phyloP scores from a whole-genome alignment of 371 early-diverging fungal genomes.

The Rhizomucor miehei region DNA sequence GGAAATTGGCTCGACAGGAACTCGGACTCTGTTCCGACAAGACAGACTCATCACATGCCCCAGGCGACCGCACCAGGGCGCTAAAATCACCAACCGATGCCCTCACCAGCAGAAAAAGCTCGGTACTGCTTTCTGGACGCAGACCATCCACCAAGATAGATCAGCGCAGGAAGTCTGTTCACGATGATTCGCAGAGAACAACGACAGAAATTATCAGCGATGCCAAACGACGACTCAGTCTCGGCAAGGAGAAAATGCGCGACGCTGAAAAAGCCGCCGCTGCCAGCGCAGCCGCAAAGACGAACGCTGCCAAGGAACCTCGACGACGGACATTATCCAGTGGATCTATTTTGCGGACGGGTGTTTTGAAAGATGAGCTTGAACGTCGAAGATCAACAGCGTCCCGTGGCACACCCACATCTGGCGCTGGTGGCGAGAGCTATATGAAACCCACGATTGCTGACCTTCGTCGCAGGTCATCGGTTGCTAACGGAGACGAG shows the following conservation, averaged over 20 bases:
- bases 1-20: conserved; percentile 26
- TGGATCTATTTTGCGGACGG: conserved; percentile 17
- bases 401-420: conserved; percentile 6
- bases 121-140: conserved; percentile 1
- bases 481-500: conserved; percentile 11
- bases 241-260: conserved; percentile 31
- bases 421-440: conserved; percentile 7
- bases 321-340: conserved; percentile 34
- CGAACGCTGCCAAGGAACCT: conserved; percentile 9
- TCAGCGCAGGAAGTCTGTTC: conserved; percentile 1
- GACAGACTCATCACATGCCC: conserved; percentile 9
- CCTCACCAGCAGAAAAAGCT: background rate
- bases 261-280: conserved; percentile 15
- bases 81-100: conserved; percentile 9
- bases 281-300: background rate
- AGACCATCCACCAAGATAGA: background rate
- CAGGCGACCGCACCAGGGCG: background rate
- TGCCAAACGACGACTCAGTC: conserved; percentile 23
- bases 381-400: conserved; percentile 17
- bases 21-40: conserved; percentile 23
- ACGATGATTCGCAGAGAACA: conserved; percentile 1
- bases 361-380: conserved; percentile 5
- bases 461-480: conserved; percentile 25
- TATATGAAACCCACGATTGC: conserved; percentile 29
- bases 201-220: conserved; percentile 12